Evolutionary conservation across 2,329 filamentous ascomycete species (phyloP), one percentile per base, ranked within the genome.

Genomic region (Chaetothyriales sp.): DNA sequence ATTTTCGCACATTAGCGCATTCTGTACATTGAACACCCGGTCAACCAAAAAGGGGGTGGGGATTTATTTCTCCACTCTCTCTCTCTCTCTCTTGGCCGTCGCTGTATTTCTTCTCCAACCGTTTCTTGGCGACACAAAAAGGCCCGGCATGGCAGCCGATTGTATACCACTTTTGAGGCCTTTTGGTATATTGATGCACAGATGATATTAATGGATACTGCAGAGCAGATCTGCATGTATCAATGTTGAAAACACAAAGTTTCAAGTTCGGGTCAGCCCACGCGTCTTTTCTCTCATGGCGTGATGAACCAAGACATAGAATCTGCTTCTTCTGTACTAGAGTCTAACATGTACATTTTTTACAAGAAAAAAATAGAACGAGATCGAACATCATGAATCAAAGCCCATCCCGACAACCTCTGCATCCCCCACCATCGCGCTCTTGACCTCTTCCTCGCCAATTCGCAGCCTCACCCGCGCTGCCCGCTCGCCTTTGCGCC

Each of bases 381-480:
- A 15, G 33, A 15, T 15, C 15, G 33, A 40, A 40, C 15, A 7
- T 56, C 46, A 58, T 22, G 46, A 48, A 33, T 51, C 53, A 43
- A 89, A 77, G 28, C 87, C 86, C 63, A 95, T 73, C 43, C 85
- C 83, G 67, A 83, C 89, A 51, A 94, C 83, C 64, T 95, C 88
- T 6, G 79, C 80, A 70, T 98, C 92, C 58, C 95, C 89, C 54
- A 84, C 81, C 60, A 97, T 81, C 28, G 90, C 92, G 65, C 88
- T 78, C 64, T 84, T 84, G 25, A 98, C 81, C 69, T 98, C 90
- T 63, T 97, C 90, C 54, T 95, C 87, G 10, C 86, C 85, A 59
- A 97, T 83, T 19, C 86, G 82, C 52, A 98, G 73, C 52, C 90
- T 77, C 43, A 98, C 79, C 67, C 94, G 89, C 52, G 88, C 90